These are phyloP conservation scores for Hymenoscyphus linearis DNA, from an alignment of 2,329 filamentous ascomycete species.

Conservation along the genomic window DNA sequence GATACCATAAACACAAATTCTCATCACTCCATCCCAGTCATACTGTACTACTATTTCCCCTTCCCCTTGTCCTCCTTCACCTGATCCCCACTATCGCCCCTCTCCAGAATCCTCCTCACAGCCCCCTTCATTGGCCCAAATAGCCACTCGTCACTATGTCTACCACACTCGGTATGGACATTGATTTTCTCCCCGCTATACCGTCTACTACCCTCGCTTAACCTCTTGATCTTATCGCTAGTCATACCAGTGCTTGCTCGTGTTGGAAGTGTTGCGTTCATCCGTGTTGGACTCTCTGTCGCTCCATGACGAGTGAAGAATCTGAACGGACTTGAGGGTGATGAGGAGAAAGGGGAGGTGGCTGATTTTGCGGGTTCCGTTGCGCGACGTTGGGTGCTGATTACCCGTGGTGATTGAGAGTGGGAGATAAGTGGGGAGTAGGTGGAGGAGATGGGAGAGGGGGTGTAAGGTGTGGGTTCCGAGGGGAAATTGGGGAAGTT, in stretches of 20 bases:
- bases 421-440: background rate
- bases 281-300: background rate
- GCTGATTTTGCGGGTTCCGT: background rate
- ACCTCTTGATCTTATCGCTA: background rate
- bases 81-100: background rate
- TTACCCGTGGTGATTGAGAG: background rate
- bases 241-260: background rate
- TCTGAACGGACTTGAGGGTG: background rate
- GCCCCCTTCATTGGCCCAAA: conserved; percentile 18
- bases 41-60: background rate
- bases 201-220: conserved; percentile 6
- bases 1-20: background rate
- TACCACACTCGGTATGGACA: conserved; percentile 22
- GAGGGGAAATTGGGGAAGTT: background rate
- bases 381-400: background rate
- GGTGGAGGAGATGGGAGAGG: background rate
- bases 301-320: background rate
- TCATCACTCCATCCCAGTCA: background rate
- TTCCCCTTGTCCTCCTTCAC: background rate
- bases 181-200: conserved; percentile 17
- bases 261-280: conserved; percentile 3
- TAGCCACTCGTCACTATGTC: conserved; percentile 26
- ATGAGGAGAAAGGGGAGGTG: background rate
- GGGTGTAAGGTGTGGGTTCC: background rate
- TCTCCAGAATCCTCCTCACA: conserved; percentile 10